Evolutionary conservation across 306 rosid genomes (phyloP).

Genomic region (Elaeagnus macrophylla): DNA sequence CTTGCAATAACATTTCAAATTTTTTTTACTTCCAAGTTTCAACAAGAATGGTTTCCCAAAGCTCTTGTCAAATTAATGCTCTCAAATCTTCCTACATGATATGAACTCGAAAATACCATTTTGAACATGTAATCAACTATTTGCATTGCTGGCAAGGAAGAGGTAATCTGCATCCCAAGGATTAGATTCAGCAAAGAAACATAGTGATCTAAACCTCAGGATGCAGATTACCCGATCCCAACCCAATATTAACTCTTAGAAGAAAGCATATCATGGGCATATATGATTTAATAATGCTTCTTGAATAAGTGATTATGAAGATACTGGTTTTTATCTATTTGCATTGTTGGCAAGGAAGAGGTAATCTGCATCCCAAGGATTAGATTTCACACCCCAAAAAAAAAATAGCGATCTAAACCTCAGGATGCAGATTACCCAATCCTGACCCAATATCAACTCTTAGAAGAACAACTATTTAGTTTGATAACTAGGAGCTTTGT

Average conservation of each 20-base stretch:
- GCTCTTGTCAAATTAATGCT: too few species aligned
- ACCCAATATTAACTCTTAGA: conserved; percentile 14
- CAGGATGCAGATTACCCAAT: conserved; percentile 62
- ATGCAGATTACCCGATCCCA: conserved; percentile 51
- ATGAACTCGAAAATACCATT: too few species aligned
- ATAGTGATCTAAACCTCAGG: conserved; percentile 58
- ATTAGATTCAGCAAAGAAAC: conserved; percentile 25
- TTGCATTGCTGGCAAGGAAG: conserved; percentile 20
- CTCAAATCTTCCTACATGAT: too few species aligned
- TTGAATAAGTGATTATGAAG: too few species aligned
- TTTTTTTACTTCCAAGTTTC: too few species aligned
- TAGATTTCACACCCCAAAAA: conserved; percentile 32
- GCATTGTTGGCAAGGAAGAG: conserved; percentile 23
- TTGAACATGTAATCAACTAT: background rate
- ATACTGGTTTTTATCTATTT: background rate
- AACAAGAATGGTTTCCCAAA: too few species aligned
- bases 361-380: conserved; percentile 49
- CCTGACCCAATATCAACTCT: conserved; percentile 23
- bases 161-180: conserved; percentile 52
- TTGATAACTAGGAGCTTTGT: conserved; percentile 10
- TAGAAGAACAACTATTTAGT: too few species aligned
- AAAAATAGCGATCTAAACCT: conserved; percentile 44
- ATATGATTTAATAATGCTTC: too few species aligned
- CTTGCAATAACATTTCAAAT: too few species aligned
- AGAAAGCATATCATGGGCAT: too few species aligned